phyloP scores from a whole-genome alignment of 441 rosid genomes.

The Croton laevigatus region DNA sequence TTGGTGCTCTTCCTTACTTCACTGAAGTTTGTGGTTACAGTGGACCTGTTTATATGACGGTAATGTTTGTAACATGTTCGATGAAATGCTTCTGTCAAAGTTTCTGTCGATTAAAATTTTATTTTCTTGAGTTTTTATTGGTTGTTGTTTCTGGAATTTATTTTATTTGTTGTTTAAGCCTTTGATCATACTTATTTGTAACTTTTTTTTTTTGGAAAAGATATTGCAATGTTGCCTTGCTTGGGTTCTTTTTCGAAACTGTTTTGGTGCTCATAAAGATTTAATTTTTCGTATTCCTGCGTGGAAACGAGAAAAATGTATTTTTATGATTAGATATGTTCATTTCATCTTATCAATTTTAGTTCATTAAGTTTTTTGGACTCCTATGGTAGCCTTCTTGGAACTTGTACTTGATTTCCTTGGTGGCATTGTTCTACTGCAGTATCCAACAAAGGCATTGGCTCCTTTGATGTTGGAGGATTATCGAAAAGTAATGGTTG shows the following conservation, averaged over 20 bases:
- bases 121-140: not conserved
- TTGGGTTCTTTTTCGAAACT: not conserved
- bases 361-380: not conserved
- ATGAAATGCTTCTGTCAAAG: constrained; percentile 29
- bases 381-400: not conserved
- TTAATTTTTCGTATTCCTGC: not conserved
- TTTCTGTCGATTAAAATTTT: not conserved
- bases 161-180: not conserved
- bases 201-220: too few relatives aligned
- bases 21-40: constrained; percentile 85
- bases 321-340: not conserved
- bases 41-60: constrained; percentile 97
- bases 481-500: constrained; percentile 82
- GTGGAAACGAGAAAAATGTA: not conserved
- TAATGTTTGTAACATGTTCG: constrained; percentile 42
- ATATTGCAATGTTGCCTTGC: not conserved
- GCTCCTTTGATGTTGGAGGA: constrained; percentile 95
- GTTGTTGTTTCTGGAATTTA: not conserved
- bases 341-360: not conserved
- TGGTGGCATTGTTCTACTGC: constrained; percentile 19
- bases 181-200: not conserved
- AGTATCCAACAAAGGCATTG: constrained; percentile 97
- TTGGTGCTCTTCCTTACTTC: constrained; percentile 96
- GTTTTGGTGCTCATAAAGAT: not conserved
- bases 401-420: not conserved